phyloP scores from a whole-genome alignment of 1,139 yeast genomes.

The Lodderomyces margitis region DNA sequence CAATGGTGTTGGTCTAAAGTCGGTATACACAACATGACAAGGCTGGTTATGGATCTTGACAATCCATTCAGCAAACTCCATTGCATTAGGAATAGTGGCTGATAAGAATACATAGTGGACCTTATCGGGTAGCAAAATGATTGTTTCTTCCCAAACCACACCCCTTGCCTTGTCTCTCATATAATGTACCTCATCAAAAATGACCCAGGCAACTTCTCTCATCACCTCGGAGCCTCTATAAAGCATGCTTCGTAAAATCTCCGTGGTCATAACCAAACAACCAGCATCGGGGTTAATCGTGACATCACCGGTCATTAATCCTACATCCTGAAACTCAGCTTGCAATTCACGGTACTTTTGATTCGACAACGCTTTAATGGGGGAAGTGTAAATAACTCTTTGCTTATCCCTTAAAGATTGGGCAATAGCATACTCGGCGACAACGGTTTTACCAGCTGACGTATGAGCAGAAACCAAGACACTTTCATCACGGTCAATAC shows the following conservation, averaged over 20 bases:
- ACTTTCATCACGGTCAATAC: slow-evolving; percentile 92
- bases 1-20: slow-evolving; percentile 97
- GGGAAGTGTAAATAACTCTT: slow-evolving; percentile 94
- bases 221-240: slow-evolving; percentile 93
- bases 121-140: slow-evolving; percentile 91
- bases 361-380: slow-evolving; percentile 93
- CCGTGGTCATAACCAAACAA: slow-evolving; percentile 97
- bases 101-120: slow-evolving; percentile 85
- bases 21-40: slow-evolving; percentile 97
- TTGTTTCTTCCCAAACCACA: slow-evolving; percentile 99
- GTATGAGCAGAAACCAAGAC: slow-evolving; percentile 98
- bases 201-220: slow-evolving; percentile 96
- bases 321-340: slow-evolving; percentile 94
- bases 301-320: slow-evolving; percentile 97
- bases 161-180: slow-evolving; percentile 97
- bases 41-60: slow-evolving; percentile 94
- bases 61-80: slow-evolving; percentile 99
- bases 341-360: slow-evolving; percentile 92
- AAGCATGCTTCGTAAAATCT: slow-evolving; percentile 87
- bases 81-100: slow-evolving; percentile 97
- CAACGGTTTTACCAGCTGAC: slow-evolving; percentile 98
- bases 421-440: slow-evolving; percentile 98
- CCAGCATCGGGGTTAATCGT: slow-evolving; percentile 96
- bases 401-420: slow-evolving; percentile 88
- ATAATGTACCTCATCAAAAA: slow-evolving; percentile 94